phyloP scores from a whole-genome alignment of 1,139 yeast species.

The Ashbya aceris region DNA sequence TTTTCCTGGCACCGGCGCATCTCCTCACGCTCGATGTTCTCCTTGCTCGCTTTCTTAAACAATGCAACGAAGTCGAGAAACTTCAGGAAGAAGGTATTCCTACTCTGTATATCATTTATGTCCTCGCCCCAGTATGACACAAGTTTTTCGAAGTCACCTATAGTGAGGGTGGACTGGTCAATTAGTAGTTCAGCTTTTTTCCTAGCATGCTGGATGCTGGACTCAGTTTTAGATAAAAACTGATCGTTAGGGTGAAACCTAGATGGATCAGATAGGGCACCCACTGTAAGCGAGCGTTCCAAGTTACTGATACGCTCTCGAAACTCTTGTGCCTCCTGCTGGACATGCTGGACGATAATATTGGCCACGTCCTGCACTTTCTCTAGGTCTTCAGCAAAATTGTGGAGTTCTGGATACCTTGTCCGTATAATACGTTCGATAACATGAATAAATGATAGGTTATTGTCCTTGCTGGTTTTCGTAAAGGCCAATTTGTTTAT shows the following conservation, averaged over 20 bases:
- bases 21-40: slow-evolving; percentile 74
- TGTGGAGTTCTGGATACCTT: slow-evolving; percentile 67
- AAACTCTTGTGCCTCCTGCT: slow-evolving; percentile 60
- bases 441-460: slow-evolving; percentile 76
- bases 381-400: slow-evolving; percentile 66
- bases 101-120: slow-evolving; percentile 48
- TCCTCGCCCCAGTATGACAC: slow-evolving; percentile 84
- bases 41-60: slow-evolving; percentile 67
- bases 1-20: slow-evolving; percentile 65
- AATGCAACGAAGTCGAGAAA: slow-evolving; percentile 68
- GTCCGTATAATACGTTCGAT: slow-evolving; percentile 71
- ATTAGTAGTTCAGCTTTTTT: slow-evolving; percentile 48
- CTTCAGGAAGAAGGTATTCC: slow-evolving; percentile 60
- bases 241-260: slow-evolving; percentile 72
- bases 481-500: slow-evolving; percentile 75
- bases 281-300: slow-evolving; percentile 49
- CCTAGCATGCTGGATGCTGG: slow-evolving; percentile 49
- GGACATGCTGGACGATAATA: slow-evolving; percentile 66
- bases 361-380: slow-evolving; percentile 55
- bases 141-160: slow-evolving; percentile 45
- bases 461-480: slow-evolving; percentile 66
- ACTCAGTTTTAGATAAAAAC: slow-evolving; percentile 45
- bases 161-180: slow-evolving; percentile 45
- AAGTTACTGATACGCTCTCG: slow-evolving; percentile 46
- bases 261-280: slow-evolving; percentile 61